Evolutionary conservation across 768 basidiomycete species (phyloP), one percentile per base, ranked within the genome.

Genomic region (Pisolithus tinctorius): DNA sequence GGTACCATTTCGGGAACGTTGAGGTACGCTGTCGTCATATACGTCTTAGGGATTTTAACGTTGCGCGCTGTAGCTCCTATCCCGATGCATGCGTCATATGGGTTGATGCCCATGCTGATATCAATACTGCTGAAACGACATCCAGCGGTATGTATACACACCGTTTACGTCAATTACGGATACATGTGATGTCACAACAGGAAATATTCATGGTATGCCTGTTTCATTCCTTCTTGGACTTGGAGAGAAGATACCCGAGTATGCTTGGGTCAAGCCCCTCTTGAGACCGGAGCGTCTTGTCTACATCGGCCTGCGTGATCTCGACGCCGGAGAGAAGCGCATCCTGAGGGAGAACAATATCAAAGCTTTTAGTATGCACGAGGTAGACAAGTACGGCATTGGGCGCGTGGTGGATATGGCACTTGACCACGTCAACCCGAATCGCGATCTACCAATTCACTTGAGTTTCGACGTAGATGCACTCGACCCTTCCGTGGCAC

Each of bases 151-250:
- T 50, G 71, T 60, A 34, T 42, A 7, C 34, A 50, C 37, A 39
- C 49, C 36, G 14, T 16, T 26, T 26, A 17, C 30, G 10, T 17
- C 40, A 37, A 10, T 27, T 37, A 49, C 26, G 55, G 54, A 7
- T 10, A 1, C 4, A 17, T 40, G 23, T 30, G 63, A 49, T 37
- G 27, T 7, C 8, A 36, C 16, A 7, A 34, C 63, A 79, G 95
- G 95, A 29, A 97, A 98, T 69, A 85, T 99, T 43, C 96, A 99
- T 70, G 96, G 96, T 55, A 97, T 96, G 86, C 96, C 96, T 20
- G 80, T 98, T 41, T 91, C 96, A 5, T 98, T 98, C 80, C 81
- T 99, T 46, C 50, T 83, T 71, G 82, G 75, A 66, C 56, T 75
- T 31, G 71, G 69, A 37, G 58, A 65, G 31, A 64, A 65, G 27